Conservation (phyloP, 23 red algal genomes). For the Agarophyton chilense region DNA sequence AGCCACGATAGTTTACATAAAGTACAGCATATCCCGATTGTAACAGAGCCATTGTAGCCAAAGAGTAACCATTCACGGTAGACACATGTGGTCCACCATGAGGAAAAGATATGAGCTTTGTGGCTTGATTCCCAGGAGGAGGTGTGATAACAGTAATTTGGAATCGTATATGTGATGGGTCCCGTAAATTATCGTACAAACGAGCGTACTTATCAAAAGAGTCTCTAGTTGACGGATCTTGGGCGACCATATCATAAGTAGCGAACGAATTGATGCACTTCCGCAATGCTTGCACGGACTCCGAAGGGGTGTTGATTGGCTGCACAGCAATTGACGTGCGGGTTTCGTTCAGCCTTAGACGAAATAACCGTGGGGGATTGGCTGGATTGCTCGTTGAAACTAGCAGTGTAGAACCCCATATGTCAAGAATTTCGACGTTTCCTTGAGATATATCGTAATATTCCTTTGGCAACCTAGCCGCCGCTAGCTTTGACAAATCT, state of each 20-base stretch:
- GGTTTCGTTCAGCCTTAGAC: not conserved
- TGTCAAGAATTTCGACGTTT: not conserved
- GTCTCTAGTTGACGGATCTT: not conserved
- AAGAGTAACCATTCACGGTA: slow-evolving; percentile 59
- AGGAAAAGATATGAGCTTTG: slow-evolving; percentile 67
- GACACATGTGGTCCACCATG: slow-evolving; percentile 95
- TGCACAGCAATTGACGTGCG: not conserved
- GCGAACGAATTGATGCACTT: not conserved
- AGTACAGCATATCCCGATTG: slow-evolving; percentile 78
- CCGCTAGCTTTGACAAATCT: not conserved
- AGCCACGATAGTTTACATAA: slow-evolving; percentile 92
- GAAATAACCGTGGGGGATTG: not conserved
- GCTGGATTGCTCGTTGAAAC: not conserved
- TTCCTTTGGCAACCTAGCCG: not conserved
- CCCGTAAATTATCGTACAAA: not conserved
- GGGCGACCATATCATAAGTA: slow-evolving; percentile 15
- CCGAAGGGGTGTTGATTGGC: not conserved
- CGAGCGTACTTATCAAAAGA: not conserved
- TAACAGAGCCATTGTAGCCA: slow-evolving; percentile 54
- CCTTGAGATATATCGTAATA: slow-evolving; percentile 23
- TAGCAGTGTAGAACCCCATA: not conserved
- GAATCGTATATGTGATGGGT: not conserved
- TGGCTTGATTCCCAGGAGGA: not conserved
- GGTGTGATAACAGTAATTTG: slow-evolving; percentile 18
- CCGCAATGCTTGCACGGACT: not conserved